phyloP scores from a whole-genome alignment of 2,329 filamentous ascomycete species.

The Ampelomyces quisqualis region DNA sequence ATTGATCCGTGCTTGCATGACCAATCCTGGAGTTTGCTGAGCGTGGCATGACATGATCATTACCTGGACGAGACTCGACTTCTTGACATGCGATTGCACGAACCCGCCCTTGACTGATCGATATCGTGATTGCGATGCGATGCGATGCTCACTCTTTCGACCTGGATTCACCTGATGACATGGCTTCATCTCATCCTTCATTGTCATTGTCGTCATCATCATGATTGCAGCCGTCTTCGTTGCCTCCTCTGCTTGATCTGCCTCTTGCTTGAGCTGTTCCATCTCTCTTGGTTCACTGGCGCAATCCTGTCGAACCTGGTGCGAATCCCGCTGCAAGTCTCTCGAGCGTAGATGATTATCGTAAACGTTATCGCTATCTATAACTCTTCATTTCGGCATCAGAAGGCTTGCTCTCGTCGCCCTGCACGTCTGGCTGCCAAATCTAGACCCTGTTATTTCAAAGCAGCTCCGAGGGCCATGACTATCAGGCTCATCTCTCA shows the following conservation, averaged over 20 bases:
- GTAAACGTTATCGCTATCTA: too few relatives aligned
- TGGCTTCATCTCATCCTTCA: not conserved
- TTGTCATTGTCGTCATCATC: not conserved
- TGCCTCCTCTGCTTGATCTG: slow-evolving; percentile 17
- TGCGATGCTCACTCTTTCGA: slow-evolving; percentile 13
- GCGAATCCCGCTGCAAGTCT: too few relatives aligned
- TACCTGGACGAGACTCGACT: slow-evolving; percentile 21
- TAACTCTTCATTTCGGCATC: not conserved
- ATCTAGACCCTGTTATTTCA: not conserved
- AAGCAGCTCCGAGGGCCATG: too few relatives aligned
- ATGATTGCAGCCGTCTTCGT: slow-evolving; percentile 5
- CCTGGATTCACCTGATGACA: not conserved
- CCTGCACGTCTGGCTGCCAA: not conserved
- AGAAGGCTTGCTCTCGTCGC: not conserved
- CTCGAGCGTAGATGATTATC: not conserved
- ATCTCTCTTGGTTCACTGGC: not conserved
- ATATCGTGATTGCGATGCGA: slow-evolving; percentile 24
- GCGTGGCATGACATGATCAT: slow-evolving; percentile 28
- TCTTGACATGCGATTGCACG: slow-evolving; percentile 22
- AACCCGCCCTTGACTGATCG: slow-evolving; percentile 17
- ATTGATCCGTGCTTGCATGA: slow-evolving; percentile 45
- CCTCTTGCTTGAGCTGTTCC: slow-evolving; percentile 9
- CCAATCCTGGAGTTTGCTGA: slow-evolving; percentile 28
- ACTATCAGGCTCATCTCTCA: too few relatives aligned
- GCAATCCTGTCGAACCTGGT: too few relatives aligned